phyloP scores from a whole-genome alignment of 2,329 filamentous ascomycete species.

The Trichophyton mentagrophytes region DNA sequence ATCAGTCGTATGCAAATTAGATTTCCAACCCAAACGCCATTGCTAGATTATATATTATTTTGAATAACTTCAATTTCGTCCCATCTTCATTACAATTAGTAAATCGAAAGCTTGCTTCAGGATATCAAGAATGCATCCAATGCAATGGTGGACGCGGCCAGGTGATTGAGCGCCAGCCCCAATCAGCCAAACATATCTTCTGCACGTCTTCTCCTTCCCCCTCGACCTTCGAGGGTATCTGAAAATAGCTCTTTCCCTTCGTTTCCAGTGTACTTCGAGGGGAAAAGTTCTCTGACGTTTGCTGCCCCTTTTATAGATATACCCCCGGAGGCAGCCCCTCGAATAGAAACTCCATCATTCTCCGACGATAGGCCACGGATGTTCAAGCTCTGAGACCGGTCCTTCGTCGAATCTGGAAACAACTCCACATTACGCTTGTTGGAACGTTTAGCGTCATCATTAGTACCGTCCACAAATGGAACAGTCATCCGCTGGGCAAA shows the following conservation, averaged over 20 bases:
- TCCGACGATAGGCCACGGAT: slow-evolving; percentile 48
- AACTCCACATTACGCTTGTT: slow-evolving; percentile 26
- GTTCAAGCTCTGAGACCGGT: slow-evolving; percentile 29
- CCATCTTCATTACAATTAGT: neutral
- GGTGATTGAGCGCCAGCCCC: neutral
- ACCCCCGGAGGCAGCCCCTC: slow-evolving; percentile 33
- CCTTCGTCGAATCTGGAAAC: slow-evolving; percentile 23
- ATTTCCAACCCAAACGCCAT: neutral
- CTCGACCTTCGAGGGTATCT: slow-evolving; percentile 46
- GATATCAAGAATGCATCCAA: neutral
- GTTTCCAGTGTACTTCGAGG: slow-evolving; percentile 46
- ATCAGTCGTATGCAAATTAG: neutral
- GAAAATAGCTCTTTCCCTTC: slow-evolving; percentile 58
- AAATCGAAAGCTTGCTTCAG: neutral
- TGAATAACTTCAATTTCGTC: neutral
- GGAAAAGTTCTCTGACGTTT: slow-evolving; percentile 57
- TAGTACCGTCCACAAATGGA: slow-evolving; percentile 36
- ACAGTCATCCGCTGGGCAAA: slow-evolving; percentile 39
- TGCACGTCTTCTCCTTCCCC: slow-evolving; percentile 50
- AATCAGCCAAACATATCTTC: slow-evolving; percentile 56
- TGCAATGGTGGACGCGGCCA: neutral
- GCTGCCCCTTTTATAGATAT: slow-evolving; percentile 58
- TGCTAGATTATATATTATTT: neutral
- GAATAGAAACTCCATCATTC: slow-evolving; percentile 27
- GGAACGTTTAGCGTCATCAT: slow-evolving; percentile 10